Percentiles rank a stretch among this genome's conserved stretches.
Conservation (phyloP, 1,284 basidiomycete genomes). For the Sporisorium graminicola region DNA sequence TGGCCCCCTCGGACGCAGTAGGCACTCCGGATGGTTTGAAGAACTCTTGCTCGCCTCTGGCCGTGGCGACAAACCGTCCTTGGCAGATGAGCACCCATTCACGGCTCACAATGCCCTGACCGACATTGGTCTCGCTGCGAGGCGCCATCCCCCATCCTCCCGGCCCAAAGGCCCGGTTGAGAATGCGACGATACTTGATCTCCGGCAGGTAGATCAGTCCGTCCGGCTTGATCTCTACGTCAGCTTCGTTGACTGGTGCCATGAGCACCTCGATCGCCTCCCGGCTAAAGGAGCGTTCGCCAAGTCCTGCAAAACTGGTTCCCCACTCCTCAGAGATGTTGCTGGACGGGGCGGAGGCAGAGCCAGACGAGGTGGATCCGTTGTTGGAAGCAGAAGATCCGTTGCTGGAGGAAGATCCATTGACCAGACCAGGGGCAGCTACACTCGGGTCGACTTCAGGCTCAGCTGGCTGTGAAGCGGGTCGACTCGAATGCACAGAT, state of each 20-base stretch:
- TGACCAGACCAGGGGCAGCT: slow-evolving; percentile 48
- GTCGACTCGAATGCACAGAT: slow-evolving; percentile 54
- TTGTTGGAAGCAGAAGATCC: slow-evolving; percentile 9
- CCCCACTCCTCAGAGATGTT: slow-evolving; percentile 78
- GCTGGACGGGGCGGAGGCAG: slow-evolving; percentile 17
- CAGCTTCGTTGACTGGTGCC: slow-evolving; percentile 80
- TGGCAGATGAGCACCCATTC: slow-evolving; percentile 96
- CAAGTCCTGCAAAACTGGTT: slow-evolving; percentile 85
- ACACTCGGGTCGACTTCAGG: slow-evolving; percentile 38
- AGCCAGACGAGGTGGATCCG: slow-evolving; percentile 8
- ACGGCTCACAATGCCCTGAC: slow-evolving; percentile 84
- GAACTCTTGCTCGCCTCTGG: slow-evolving; percentile 96
- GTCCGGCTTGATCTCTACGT: slow-evolving; percentile 95
- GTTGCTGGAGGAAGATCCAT: slow-evolving; percentile 16
- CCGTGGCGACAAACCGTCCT: slow-evolving; percentile 88
- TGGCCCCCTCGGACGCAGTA: slow-evolving; percentile 94
- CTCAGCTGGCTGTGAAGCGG: slow-evolving; percentile 42
- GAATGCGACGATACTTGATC: slow-evolving; percentile 94
- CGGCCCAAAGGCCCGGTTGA: slow-evolving; percentile 95
- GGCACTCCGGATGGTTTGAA: slow-evolving; percentile 91
- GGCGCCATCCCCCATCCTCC: slow-evolving; percentile 98
- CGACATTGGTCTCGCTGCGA: slow-evolving; percentile 83
- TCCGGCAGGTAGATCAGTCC: slow-evolving; percentile 95
- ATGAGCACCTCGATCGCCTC: slow-evolving; percentile 82
- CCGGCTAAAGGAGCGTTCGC: slow-evolving; percentile 80